phyloP scores from a whole-genome alignment of 2,329 filamentous ascomycete species.

The Trichoderma atroviride region DNA sequence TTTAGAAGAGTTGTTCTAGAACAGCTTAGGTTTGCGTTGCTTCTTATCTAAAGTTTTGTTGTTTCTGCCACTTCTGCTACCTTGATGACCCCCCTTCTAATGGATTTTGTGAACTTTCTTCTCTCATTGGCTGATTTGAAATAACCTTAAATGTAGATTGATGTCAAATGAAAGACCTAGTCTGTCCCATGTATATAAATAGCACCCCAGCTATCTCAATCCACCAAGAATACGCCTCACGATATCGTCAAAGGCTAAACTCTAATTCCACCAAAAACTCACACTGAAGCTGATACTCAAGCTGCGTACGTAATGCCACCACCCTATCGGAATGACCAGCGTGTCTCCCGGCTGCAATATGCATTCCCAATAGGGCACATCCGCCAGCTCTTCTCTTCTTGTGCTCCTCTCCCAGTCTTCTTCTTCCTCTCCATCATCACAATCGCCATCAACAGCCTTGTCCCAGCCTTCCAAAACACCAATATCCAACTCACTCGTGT shows the following conservation, averaged over 20 bases:
- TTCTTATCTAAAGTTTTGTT: too few relatives aligned
- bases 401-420: constrained; percentile 45
- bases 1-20: too few relatives aligned
- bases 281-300: constrained; percentile 88
- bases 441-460: constrained; percentile 30
- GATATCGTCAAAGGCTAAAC: not conserved
- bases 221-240: not conserved
- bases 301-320: constrained; percentile 97
- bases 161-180: too few relatives aligned
- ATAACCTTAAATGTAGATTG: too few relatives aligned
- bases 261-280: constrained; percentile 89
- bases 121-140: too few relatives aligned
- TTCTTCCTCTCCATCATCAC: constrained; percentile 32
- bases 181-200: too few relatives aligned
- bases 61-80: too few relatives aligned
- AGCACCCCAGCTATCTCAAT: too few relatives aligned
- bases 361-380: constrained; percentile 71
- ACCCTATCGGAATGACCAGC: constrained; percentile 87
- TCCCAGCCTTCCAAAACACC: constrained; percentile 68
- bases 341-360: constrained; percentile 81
- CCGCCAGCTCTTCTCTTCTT: constrained; percentile 50
- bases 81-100: too few relatives aligned
- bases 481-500: constrained; percentile 81
- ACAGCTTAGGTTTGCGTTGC: too few relatives aligned
- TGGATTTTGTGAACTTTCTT: too few relatives aligned